Evolutionary conservation across 2,329 filamentous ascomycete genomes (phyloP).

Genomic region (Hymenoscyphus scutula): DNA sequence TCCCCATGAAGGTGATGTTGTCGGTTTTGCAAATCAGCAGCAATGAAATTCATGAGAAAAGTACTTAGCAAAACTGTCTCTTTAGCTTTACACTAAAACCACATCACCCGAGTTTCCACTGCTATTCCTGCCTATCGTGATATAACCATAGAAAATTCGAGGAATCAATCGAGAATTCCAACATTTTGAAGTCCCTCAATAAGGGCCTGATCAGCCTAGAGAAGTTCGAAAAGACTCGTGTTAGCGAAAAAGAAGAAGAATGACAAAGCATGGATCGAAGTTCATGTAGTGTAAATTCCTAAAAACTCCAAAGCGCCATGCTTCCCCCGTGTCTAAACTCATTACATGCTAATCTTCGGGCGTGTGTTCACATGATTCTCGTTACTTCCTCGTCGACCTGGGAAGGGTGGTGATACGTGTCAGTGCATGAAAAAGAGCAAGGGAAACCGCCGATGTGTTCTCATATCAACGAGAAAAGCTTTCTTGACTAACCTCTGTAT

Average conservation of each 20-base stretch:
- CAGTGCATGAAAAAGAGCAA: slow-evolving; percentile 44
- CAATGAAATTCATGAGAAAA: not conserved
- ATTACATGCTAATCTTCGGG: not conserved
- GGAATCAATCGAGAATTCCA: not conserved
- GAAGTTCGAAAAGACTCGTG: not conserved
- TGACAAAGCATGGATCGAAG: not conserved
- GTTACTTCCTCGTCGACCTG: slow-evolving; percentile 40
- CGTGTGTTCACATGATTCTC: slow-evolving; percentile 38
- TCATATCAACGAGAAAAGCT: not conserved
- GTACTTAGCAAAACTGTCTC: not conserved
- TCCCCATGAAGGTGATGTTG: not conserved
- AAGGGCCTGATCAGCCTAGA: slow-evolving; percentile 1
- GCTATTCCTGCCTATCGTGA: not conserved
- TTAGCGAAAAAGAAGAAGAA: slow-evolving; percentile 1
- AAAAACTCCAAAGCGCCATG: slow-evolving; percentile 18
- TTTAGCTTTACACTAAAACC: not conserved
- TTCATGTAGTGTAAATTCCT: slow-evolving; percentile 12
- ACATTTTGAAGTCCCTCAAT: not conserved
- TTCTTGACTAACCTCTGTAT: slow-evolving; percentile 83
- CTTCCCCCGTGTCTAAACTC: not conserved
- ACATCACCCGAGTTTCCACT: not conserved
- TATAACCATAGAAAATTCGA: not conserved
- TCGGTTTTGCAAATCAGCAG: not conserved
- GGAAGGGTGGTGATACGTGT: slow-evolving; percentile 47
- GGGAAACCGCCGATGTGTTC: not conserved